phyloP scores from a whole-genome alignment of 768 basidiomycete species.

The Kwoniella bestiolae region DNA sequence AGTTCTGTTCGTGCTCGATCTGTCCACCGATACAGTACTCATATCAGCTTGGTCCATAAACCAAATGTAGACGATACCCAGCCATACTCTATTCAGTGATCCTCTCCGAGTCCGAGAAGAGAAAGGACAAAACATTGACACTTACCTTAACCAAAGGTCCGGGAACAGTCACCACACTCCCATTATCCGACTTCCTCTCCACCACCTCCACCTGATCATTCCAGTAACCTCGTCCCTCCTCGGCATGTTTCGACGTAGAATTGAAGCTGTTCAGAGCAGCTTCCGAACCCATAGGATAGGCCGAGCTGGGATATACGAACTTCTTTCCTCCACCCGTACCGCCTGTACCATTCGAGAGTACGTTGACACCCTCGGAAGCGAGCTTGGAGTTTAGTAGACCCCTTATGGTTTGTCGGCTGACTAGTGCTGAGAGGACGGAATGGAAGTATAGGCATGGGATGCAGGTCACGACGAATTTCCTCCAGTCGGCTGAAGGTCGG shows the following conservation, averaged over 20 bases:
- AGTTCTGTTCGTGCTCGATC: constrained; percentile 8
- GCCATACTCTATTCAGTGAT: no score
- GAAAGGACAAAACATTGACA: neutral
- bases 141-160: constrained; percentile 20
- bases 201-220: no score
- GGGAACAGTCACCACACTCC: constrained; percentile 1
- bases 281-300: neutral
- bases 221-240: neutral
- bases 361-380: neutral
- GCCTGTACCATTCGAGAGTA: neutral
- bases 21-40: no score
- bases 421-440: constrained; percentile 8
- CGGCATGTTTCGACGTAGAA: neutral
- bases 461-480: constrained; percentile 12
- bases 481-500: constrained; percentile 8
- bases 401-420: constrained; percentile 16
- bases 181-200: constrained; percentile 5
- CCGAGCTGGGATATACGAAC: neutral
- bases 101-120: no score
- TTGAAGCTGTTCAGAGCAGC: neutral
- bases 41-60: no score
- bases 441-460: constrained; percentile 9
- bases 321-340: neutral
- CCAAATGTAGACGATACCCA: no score
- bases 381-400: constrained; percentile 7